Base-by-base conservation (phyloP, 257 asterid species). In the Cordia subcordata region DNA sequence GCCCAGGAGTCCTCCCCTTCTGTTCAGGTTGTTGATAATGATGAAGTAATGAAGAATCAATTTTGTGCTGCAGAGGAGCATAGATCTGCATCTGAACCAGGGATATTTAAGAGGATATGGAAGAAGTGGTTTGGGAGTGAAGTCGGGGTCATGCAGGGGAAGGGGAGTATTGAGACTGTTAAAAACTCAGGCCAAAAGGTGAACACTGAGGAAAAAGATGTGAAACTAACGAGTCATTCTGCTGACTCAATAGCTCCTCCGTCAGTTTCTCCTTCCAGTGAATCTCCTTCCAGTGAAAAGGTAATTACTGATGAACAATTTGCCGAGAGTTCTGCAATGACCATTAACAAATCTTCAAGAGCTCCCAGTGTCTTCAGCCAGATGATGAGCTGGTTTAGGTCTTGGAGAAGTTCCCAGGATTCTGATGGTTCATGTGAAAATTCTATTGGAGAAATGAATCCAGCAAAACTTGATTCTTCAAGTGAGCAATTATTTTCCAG, bases 71-170 rank as follows among this genome's bases (percentile, higher is more conserved):
- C 64, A 39, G 60, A 56, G 55, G 72, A 70, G 38, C 63, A 8
- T 37, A 60, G 53, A 49, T 68, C 83, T 55, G 67, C 49, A 63
- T 54, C 75, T 55, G 81, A 69, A 72, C 49, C 44, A 16, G 87
- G 90, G 38, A 59, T 81, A 67, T 67, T 82, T 32, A 65, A 66
- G 68, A 77, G 71, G 76, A 68, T 75, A 32, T 71, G 80, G 94
- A 70, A 64, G 72, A 77, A 59, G 72, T 75, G 68, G 90, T 84
- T 79, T 68, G 77, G 85, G 53, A 65, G 68, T 58, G 66, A 62
- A 57, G 81, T 76, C 32, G 44, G 33, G 42, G 57, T 45, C 56
- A 57, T 58, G 19, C 62, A 33, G 58, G 67, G 59, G 56, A 65
- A 46, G 4, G 10, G 0, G 35, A 23, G 22, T 45, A 46, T 39